Evolutionary conservation across 352 stramenopile species (phyloP).

Genomic region (Globisporangium yorkense): DNA sequence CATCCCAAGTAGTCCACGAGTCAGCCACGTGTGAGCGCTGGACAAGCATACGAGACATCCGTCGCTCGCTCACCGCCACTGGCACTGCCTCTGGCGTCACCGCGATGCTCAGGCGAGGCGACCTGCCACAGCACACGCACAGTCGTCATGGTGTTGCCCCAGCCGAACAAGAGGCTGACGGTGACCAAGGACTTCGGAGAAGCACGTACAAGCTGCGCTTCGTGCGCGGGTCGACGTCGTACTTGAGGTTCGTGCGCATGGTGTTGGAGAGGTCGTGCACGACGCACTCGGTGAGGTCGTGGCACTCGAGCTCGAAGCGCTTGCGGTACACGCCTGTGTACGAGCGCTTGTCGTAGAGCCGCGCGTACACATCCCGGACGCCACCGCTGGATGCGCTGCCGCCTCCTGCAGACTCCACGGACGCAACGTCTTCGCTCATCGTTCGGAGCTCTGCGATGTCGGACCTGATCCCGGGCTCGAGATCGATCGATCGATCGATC

Average conservation of each 20-base stretch:
- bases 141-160: background rate
- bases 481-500: background rate
- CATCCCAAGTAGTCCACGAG: background rate
- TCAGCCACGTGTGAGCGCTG: background rate
- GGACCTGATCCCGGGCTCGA: background rate
- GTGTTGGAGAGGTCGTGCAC: conserved; percentile 50
- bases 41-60: no score
- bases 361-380: conserved; percentile 37
- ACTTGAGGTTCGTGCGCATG: conserved; percentile 51
- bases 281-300: conserved; percentile 40
- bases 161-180: background rate
- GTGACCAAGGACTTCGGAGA: no score
- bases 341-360: conserved; percentile 49
- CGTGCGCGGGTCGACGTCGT: conserved; percentile 35
- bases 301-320: conserved; percentile 44
- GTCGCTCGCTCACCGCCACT: background rate
- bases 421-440: background rate
- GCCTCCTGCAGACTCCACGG: background rate
- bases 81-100: conserved; percentile 7
- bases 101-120: conserved; percentile 13
- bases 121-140: conserved; percentile 1
- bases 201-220: conserved; percentile 36
- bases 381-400: background rate
- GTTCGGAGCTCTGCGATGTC: background rate
- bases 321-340: conserved; percentile 68